A percentile compares a stretch with the other conserved stretches of the same genome.
Conservation (phyloP, 225 moss, liverwort and hornwort species). For the Anthoceros angustus region DNA sequence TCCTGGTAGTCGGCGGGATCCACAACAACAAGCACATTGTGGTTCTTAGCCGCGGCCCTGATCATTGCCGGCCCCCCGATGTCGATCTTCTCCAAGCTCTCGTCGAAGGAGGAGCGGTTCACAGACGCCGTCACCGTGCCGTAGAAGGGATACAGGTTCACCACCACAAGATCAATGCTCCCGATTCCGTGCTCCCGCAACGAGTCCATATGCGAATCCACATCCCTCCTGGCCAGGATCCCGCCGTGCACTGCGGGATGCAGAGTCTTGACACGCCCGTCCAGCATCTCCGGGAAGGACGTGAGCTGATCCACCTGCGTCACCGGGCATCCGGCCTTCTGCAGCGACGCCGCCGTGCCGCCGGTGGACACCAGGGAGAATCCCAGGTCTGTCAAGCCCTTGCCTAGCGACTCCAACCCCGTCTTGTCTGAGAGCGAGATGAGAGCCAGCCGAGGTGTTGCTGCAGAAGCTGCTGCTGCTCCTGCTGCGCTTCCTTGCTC, state of each 20-base stretch:
- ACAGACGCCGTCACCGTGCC: conserved; percentile 61
- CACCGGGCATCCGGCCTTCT: conserved; percentile 60
- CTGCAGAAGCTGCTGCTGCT: neutral
- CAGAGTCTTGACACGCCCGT: conserved; percentile 92
- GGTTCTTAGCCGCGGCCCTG: conserved; percentile 95
- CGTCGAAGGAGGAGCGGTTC: conserved; percentile 45
- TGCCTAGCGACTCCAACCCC: conserved; percentile 60
- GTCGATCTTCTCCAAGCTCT: conserved; percentile 81
- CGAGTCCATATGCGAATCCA: conserved; percentile 71
- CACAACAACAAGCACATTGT: conserved; percentile 90
- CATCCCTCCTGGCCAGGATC: conserved; percentile 69
- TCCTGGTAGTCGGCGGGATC: conserved; percentile 78
- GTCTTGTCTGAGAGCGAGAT: conserved; percentile 86
- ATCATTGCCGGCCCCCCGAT: conserved; percentile 98
- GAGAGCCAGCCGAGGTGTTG: conserved; percentile 70
- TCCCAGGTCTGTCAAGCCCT: conserved; percentile 69
- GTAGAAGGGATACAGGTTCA: conserved; percentile 88
- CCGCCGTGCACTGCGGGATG: conserved; percentile 94
- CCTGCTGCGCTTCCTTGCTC: no score
- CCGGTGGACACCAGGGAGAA: conserved; percentile 83
- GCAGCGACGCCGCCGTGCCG: conserved; percentile 72
- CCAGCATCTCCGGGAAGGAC: conserved; percentile 92
- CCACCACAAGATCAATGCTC: conserved; percentile 86
- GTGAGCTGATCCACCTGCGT: conserved; percentile 79
- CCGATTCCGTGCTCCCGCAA: conserved; percentile 77